phyloP scores from a whole-genome alignment of 108 stramenopile genomes.

The Nitzschia sp. region DNA sequence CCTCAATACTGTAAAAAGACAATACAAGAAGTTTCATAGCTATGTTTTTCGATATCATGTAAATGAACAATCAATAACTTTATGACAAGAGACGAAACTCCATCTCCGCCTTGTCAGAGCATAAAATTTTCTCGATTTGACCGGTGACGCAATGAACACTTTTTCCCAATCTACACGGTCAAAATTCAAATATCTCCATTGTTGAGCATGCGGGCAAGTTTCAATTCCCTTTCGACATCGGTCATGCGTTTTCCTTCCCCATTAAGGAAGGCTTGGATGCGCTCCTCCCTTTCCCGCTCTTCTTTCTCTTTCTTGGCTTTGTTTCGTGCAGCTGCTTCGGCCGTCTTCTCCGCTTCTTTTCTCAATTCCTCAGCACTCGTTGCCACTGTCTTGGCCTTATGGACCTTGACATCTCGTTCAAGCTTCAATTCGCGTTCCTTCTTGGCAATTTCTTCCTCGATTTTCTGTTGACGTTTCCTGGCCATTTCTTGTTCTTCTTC shows the following conservation, averaged over 20 bases:
- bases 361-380: slow-evolving; percentile 15
- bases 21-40: too few relatives aligned
- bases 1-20: too few relatives aligned
- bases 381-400: slow-evolving; percentile 23
- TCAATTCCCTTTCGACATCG: slow-evolving; percentile 18
- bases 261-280: slow-evolving; percentile 20
- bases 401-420: slow-evolving; percentile 3
- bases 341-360: slow-evolving; percentile 23
- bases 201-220: slow-evolving; percentile 18
- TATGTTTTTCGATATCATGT: too few relatives aligned
- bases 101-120: too few relatives aligned
- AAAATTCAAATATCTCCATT: too few relatives aligned
- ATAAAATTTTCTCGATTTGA: too few relatives aligned
- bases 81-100: too few relatives aligned
- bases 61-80: too few relatives aligned
- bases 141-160: too few relatives aligned
- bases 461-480: slow-evolving; percentile 1
- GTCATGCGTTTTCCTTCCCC: slow-evolving; percentile 28
- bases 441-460: slow-evolving; percentile 21
- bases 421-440: slow-evolving; percentile 15
- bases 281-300: slow-evolving; percentile 9
- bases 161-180: too few relatives aligned
- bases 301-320: slow-evolving; percentile 2
- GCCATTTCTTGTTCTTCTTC: slow-evolving; percentile 19
- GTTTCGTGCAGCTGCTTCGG: slow-evolving; percentile 14